Percentiles rank a stretch among this genome's conserved stretches.
phyloP scores from a whole-genome alignment of 305 asterid species.

The Ilex paraguariensis region DNA sequence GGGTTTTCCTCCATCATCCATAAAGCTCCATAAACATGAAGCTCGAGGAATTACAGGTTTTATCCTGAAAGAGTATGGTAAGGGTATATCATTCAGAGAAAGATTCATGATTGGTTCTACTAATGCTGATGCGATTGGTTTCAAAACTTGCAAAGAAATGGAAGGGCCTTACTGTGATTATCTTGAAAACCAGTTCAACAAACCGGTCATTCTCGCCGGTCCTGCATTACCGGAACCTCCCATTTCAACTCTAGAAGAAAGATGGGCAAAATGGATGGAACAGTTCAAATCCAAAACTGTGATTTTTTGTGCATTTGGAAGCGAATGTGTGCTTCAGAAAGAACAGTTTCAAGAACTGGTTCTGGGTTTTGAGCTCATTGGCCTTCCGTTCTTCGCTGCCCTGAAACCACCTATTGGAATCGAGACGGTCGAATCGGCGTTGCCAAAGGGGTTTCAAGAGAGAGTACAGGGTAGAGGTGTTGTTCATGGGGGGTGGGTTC shows the following conservation, averaged over 20 bases:
- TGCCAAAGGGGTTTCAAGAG: slow-evolving; percentile 45
- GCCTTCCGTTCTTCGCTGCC: slow-evolving; percentile 51
- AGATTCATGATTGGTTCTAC: slow-evolving; percentile 31
- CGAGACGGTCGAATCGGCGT: slow-evolving; percentile 42
- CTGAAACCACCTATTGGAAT: slow-evolving; percentile 54
- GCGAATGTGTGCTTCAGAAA: slow-evolving; percentile 44
- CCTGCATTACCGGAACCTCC: slow-evolving; percentile 52
- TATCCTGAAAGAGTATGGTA: slow-evolving; percentile 21
- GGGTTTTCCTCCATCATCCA: slow-evolving; percentile 25
- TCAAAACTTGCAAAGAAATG: slow-evolving; percentile 55
- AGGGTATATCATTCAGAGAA: slow-evolving; percentile 28
- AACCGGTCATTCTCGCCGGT: slow-evolving; percentile 45
- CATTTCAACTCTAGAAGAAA: slow-evolving; percentile 25
- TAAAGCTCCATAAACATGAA: slow-evolving; percentile 41
- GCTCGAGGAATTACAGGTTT: slow-evolving; percentile 24
- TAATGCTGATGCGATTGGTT: slow-evolving; percentile 49
- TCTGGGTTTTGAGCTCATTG: slow-evolving; percentile 56
- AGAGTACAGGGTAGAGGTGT: slow-evolving; percentile 39
- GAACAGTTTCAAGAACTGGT: slow-evolving; percentile 51
- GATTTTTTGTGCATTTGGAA: slow-evolving; percentile 60
- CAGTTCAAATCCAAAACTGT: slow-evolving; percentile 33
- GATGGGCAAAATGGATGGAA: slow-evolving; percentile 42
- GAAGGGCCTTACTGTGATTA: slow-evolving; percentile 41
- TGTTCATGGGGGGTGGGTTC: slow-evolving; percentile 62
- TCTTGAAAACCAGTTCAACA: slow-evolving; percentile 36